Conservation (phyloP, 305 asterid species). For the Fraxinus xanthoxyloides region DNA sequence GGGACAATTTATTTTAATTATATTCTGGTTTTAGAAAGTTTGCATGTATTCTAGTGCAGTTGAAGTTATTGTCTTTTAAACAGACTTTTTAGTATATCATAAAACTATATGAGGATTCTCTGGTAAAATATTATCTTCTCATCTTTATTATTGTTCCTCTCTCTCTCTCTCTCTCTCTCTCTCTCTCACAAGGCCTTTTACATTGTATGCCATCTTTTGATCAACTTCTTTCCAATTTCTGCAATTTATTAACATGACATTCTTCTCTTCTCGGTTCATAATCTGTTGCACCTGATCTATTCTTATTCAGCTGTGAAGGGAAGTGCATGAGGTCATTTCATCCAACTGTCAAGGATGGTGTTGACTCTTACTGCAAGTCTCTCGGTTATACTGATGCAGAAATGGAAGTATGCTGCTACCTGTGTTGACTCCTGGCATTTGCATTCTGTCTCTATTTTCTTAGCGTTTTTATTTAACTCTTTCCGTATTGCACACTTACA, state of each 20-base stretch:
- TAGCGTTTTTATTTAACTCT: background rate
- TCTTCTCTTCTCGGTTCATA: background rate
- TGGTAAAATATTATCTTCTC: background rate
- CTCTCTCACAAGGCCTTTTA: background rate
- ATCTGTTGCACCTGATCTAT: conserved; percentile 8
- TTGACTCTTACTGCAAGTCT: conserved; percentile 57
- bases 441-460: background rate
- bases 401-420: conserved; percentile 43
- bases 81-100: background rate
- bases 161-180: background rate
- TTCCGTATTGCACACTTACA: background rate
- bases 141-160: background rate
- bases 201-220: background rate
- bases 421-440: conserved; percentile 4
- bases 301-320: conserved; percentile 68
- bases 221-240: background rate
- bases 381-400: conserved; percentile 56
- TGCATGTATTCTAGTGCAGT: background rate
- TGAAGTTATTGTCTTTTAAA: background rate
- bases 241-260: background rate
- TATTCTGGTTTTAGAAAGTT: background rate
- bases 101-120: background rate
- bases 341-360: conserved; percentile 60
- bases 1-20: background rate
- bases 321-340: conserved; percentile 91